Evolutionary conservation across 192 early-diverging fungal genomes (phyloP).

Genomic region (Umbelopsis vinacea): DNA sequence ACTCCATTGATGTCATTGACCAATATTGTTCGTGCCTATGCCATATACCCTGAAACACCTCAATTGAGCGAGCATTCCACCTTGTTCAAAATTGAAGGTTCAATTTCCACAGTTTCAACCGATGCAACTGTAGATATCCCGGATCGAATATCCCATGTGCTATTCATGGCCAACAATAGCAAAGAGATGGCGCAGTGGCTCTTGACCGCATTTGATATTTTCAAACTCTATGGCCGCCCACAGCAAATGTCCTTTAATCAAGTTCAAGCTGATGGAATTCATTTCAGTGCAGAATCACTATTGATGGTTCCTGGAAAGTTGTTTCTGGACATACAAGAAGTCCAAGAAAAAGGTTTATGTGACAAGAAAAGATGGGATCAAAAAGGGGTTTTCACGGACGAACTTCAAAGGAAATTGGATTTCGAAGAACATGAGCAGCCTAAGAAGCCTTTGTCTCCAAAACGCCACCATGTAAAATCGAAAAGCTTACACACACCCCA

Average conservation of each 20-base stretch:
- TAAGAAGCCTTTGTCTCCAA: neutral
- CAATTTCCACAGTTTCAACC: neutral
- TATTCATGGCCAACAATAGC: constrained; percentile 39
- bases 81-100: constrained; percentile 44
- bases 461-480: neutral
- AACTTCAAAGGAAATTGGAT: neutral
- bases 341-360: neutral
- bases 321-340: constrained; percentile 26
- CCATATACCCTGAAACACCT: constrained; percentile 54
- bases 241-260: constrained; percentile 31
- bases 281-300: constrained; percentile 26
- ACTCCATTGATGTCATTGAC: constrained; percentile 51
- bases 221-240: constrained; percentile 53
- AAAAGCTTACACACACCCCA: neutral
- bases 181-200: constrained; percentile 50
- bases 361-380: constrained; percentile 12
- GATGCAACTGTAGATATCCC: neutral
- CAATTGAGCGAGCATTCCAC: constrained; percentile 42
- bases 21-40: constrained; percentile 57
- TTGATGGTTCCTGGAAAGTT: neutral
- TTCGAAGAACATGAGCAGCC: neutral
- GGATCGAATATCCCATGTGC: constrained; percentile 18
- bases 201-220: constrained; percentile 43
- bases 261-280: constrained; percentile 3
- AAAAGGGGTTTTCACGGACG: constrained; percentile 2